A percentile compares a stretch with the other conserved stretches of the same genome.
These are phyloP conservation scores for Euphrasia arctica DNA, from an alignment of 305 asterid genomes.

Conservation along the genomic window DNA sequence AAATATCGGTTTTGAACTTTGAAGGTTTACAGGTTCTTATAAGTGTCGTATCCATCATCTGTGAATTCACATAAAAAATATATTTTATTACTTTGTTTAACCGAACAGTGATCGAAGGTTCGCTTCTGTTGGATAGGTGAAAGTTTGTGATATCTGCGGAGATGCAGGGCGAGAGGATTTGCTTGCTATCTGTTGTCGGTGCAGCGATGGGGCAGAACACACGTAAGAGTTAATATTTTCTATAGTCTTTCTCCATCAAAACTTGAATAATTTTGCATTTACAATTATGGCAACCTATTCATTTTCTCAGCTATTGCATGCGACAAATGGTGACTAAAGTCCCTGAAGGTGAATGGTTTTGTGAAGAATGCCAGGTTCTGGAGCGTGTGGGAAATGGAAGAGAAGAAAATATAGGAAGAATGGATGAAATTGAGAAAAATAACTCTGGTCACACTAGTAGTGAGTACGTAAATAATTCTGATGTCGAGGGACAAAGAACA, in stretches of 20 bases:
- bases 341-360: slow-evolving; percentile 88
- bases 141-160: slow-evolving; percentile 96
- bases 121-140: slow-evolving; percentile 52
- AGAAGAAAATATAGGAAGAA: slow-evolving; percentile 43
- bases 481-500: slow-evolving; percentile 42
- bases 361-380: slow-evolving; percentile 74
- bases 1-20: slow-evolving; percentile 4
- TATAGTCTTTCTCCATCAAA: slow-evolving; percentile 1
- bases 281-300: slow-evolving; percentile 13
- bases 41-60: slow-evolving; percentile 16
- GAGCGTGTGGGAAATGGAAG: slow-evolving; percentile 44
- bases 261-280: slow-evolving; percentile 16
- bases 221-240: slow-evolving; percentile 52
- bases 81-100: slow-evolving; percentile 5
- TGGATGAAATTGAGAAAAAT: slow-evolving; percentile 50
- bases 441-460: slow-evolving; percentile 53
- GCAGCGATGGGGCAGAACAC: slow-evolving; percentile 97
- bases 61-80: slow-evolving; percentile 10
- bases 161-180: slow-evolving; percentile 93
- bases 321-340: slow-evolving; percentile 60
- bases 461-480: slow-evolving; percentile 40
- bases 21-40: slow-evolving; percentile 19
- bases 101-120: slow-evolving; percentile 24
- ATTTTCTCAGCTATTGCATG: slow-evolving; percentile 85
- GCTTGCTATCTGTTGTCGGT: slow-evolving; percentile 80